These are phyloP conservation scores for Apiospora saccharicola DNA, from an alignment of 2,329 filamentous ascomycete genomes.

Conservation along the genomic window DNA sequence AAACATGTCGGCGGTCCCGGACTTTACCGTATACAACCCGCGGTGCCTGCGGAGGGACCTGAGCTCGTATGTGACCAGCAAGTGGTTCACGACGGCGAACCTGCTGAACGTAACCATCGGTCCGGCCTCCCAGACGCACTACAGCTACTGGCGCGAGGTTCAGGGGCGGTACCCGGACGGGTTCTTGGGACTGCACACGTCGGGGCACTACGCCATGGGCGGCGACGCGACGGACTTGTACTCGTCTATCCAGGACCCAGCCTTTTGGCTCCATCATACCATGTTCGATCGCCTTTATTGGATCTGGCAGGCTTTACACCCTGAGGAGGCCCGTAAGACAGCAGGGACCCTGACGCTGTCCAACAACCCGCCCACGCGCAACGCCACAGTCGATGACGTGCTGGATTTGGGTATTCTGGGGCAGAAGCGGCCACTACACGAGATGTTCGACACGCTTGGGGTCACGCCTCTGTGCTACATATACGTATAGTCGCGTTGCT, in stretches of 20 bases:
- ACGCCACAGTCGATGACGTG: not conserved
- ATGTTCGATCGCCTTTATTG: constrained; percentile 26
- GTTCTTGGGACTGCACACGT: constrained; percentile 1
- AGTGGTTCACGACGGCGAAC: not conserved
- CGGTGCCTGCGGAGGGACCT: constrained; percentile 22
- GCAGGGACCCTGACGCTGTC: constrained; percentile 2
- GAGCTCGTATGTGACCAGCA: not conserved
- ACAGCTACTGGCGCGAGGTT: not conserved
- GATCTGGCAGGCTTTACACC: constrained; percentile 18
- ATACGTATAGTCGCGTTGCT: not conserved
- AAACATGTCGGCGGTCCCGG: not conserved
- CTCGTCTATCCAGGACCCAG: constrained; percentile 14
- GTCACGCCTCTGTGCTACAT: not conserved
- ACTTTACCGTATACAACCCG: constrained; percentile 9
- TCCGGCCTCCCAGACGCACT: not conserved
- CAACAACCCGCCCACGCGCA: not conserved
- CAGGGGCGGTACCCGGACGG: constrained; percentile 11
- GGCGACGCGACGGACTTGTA: constrained; percentile 13
- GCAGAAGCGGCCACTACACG: not conserved
- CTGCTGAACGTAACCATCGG: constrained; percentile 16
- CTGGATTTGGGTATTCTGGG: not conserved
- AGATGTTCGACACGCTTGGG: not conserved
- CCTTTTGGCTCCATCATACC: constrained; percentile 13
- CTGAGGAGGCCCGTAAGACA: not conserved
- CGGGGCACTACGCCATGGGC: constrained; percentile 18